Conservation (phyloP, 2,329 filamentous ascomycete species). For the Fusarium fujikuroi region DNA sequence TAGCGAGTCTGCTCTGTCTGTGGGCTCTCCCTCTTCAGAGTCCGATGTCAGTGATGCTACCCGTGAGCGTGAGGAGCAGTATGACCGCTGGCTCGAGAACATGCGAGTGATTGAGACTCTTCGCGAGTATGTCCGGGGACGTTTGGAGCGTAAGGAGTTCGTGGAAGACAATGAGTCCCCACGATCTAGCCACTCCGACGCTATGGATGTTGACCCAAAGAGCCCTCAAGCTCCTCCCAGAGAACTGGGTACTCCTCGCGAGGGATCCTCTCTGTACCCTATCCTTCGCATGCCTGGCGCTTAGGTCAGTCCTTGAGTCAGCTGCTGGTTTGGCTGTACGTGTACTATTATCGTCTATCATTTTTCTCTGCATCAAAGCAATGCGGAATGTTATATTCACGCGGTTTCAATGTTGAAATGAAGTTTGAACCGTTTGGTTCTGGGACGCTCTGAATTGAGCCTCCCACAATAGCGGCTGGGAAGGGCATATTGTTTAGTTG, state of each 20-base stretch:
- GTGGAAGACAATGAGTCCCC: constrained; percentile 46
- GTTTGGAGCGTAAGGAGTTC: constrained; percentile 68
- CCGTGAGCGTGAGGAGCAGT: constrained; percentile 69
- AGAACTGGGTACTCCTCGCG: constrained; percentile 41
- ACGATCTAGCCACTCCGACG: constrained; percentile 41
- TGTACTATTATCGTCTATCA: constrained; percentile 36
- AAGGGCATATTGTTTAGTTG: constrained; percentile 4
- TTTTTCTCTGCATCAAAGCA: not conserved
- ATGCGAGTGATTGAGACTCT: constrained; percentile 72
- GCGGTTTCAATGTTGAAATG: not conserved
- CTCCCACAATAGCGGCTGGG: not conserved
- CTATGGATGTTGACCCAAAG: constrained; percentile 53
- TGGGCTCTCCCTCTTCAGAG: constrained; percentile 65
- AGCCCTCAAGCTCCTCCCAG: constrained; percentile 44
- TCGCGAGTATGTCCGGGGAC: constrained; percentile 65
- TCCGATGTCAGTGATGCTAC: constrained; percentile 64
- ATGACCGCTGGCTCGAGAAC: constrained; percentile 74
- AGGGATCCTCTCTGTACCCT: constrained; percentile 54
- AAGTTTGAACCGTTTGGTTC: constrained; percentile 2
- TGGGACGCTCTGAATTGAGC: constrained; percentile 1
- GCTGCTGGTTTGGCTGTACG: constrained; percentile 33
- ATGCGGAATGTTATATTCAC: constrained; percentile 4
- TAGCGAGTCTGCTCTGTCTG: constrained; percentile 55
- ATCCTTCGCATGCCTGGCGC: constrained; percentile 53
- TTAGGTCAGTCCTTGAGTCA: constrained; percentile 27